phyloP scores from a whole-genome alignment of 345 rosid genomes.

The Moringa oleifera region DNA sequence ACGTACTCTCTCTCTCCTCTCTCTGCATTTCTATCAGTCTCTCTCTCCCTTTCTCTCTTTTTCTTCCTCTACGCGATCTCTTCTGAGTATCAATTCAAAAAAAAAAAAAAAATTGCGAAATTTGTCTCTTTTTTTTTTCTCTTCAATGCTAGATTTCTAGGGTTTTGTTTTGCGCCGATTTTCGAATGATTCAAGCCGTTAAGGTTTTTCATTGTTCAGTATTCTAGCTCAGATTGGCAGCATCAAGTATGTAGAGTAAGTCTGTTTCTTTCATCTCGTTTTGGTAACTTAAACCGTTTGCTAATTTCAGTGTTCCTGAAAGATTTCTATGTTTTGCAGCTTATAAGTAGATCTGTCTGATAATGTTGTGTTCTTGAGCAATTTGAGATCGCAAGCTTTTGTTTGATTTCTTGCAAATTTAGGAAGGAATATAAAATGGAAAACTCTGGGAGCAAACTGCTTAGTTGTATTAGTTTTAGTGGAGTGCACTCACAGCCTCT shows the following conservation, averaged over 20 bases:
- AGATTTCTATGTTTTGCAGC: background rate
- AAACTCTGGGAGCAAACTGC: background rate
- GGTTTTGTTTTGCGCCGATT: background rate
- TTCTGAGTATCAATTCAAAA: constrained; percentile 4
- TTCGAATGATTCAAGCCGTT: constrained; percentile 3
- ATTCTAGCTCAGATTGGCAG: constrained; percentile 17
- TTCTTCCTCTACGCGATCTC: constrained; percentile 24
- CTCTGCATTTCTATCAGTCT: constrained; percentile 17
- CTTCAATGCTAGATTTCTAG: background rate
- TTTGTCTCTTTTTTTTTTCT: background rate
- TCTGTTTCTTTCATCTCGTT: constrained; percentile 4
- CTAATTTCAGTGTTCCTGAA: background rate
- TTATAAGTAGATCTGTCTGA: constrained; percentile 31
- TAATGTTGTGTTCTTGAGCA: constrained; percentile 7
- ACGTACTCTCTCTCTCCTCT: constrained; percentile 9
- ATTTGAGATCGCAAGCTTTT: constrained; percentile 18
- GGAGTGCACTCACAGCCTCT: background rate
- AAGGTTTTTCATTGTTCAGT: constrained; percentile 1
- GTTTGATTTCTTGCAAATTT: constrained; percentile 19
- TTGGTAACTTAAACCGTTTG: background rate
- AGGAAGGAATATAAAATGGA: background rate
- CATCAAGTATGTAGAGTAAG: constrained; percentile 21
- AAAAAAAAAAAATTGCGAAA: too few species aligned
- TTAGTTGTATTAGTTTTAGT: background rate
- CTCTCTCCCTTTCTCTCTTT: constrained; percentile 15